Conservation (phyloP, 2,329 filamentous ascomycete species). For the Lojkania enalia region DNA sequence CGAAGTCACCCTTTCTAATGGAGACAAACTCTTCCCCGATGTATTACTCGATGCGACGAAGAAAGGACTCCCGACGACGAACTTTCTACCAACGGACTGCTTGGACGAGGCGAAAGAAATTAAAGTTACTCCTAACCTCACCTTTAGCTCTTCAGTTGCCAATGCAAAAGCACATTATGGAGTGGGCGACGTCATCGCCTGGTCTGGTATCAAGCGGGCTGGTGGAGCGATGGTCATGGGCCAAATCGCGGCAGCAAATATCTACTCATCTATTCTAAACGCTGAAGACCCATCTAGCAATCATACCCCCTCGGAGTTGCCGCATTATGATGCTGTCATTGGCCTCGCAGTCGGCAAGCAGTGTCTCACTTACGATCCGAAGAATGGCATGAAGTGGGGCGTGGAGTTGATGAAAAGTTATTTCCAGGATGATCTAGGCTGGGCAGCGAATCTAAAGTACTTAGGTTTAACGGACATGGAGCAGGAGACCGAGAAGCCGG, state of each 20-base stretch:
- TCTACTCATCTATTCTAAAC: constrained; percentile 42
- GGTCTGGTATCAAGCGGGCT: constrained; percentile 80
- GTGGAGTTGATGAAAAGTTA: constrained; percentile 65
- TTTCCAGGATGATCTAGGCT: constrained; percentile 69
- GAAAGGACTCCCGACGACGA: constrained; percentile 63
- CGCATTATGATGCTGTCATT: constrained; percentile 58
- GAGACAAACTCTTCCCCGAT: constrained; percentile 58
- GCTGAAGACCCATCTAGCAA: constrained; percentile 28
- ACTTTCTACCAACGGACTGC: constrained; percentile 61
- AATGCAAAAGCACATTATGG: constrained; percentile 68
- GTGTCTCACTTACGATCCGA: constrained; percentile 65
- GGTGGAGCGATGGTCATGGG: constrained; percentile 77
- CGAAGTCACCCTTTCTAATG: constrained; percentile 52
- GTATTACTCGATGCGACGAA: constrained; percentile 72
- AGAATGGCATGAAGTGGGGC: constrained; percentile 61
- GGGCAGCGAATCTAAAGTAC: constrained; percentile 44
- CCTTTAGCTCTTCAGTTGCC: constrained; percentile 57
- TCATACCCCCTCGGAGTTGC: constrained; percentile 28
- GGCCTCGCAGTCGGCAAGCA: constrained; percentile 72
- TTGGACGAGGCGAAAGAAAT: constrained; percentile 69
- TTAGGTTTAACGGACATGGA: constrained; percentile 38
- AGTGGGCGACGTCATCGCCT: constrained; percentile 68
- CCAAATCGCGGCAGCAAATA: constrained; percentile 65
- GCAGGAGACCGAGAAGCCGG: constrained; percentile 21
- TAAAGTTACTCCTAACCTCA: constrained; percentile 59